These are phyloP conservation scores for Solanum virginianum DNA, from an alignment of 257 asterid species.

Conservation along the genomic window DNA sequence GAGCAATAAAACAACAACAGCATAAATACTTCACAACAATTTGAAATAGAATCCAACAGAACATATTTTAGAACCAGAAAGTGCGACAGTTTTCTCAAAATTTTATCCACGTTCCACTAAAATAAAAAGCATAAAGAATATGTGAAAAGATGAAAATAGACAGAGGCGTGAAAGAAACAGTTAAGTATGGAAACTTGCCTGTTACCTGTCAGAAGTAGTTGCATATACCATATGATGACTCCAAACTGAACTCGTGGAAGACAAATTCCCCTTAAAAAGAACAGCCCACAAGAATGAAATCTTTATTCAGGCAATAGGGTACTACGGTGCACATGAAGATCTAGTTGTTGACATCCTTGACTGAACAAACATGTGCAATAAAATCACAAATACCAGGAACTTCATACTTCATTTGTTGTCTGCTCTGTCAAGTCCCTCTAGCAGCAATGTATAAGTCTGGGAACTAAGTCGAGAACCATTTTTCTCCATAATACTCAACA, in stretches of 20 bases:
- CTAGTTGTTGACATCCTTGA: not conserved
- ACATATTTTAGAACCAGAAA: not conserved
- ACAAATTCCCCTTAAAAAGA: not conserved
- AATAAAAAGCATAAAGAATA: not conserved
- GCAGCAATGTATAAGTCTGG: slow-evolving; percentile 44
- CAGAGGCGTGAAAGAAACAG: not conserved
- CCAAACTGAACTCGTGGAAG: not conserved
- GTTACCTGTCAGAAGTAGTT: not conserved
- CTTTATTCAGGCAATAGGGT: not conserved
- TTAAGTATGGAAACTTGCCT: not conserved
- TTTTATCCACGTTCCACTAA: not conserved
- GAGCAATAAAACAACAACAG: not conserved
- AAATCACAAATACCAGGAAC: not conserved
- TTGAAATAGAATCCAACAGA: not conserved
- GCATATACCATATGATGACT: not conserved
- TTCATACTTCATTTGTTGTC: slow-evolving; percentile 1
- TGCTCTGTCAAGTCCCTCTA: slow-evolving; percentile 31
- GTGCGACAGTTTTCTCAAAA: not conserved
- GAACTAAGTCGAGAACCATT: slow-evolving; percentile 39
- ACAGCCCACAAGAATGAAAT: not conserved
- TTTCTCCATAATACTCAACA: slow-evolving; percentile 44
- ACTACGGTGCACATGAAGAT: not conserved
- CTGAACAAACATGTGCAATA: not conserved
- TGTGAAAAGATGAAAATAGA: not conserved
- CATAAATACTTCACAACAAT: not conserved